Percentiles rank a stretch among this genome's conserved stretches.
Evolutionary conservation across 1,284 basidiomycete genomes (phyloP).

Genomic region (Laetiporus sulphureus): DNA sequence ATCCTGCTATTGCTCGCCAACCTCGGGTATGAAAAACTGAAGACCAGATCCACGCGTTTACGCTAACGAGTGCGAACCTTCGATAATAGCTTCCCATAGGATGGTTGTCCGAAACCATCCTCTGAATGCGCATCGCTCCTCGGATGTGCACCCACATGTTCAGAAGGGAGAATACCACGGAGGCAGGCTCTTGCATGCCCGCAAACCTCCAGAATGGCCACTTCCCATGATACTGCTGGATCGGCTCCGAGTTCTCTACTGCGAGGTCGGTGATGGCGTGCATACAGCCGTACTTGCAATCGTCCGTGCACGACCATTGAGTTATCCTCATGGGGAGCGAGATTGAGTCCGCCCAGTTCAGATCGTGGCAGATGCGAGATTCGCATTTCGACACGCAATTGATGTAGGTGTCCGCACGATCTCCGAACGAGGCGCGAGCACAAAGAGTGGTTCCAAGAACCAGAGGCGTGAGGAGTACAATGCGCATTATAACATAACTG

Average conservation of each 20-base stretch:
- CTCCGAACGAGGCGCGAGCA: slow-evolving; percentile 24
- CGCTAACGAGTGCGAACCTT: slow-evolving; percentile 63
- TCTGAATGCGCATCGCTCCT: slow-evolving; percentile 46
- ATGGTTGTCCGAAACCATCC: slow-evolving; percentile 47
- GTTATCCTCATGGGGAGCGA: slow-evolving; percentile 47
- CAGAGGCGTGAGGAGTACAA: too few species aligned
- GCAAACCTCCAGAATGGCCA: slow-evolving; percentile 89
- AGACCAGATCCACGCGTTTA: slow-evolving; percentile 94
- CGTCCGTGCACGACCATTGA: slow-evolving; percentile 74
- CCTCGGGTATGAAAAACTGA: slow-evolving; percentile 90
- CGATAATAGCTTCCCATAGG: slow-evolving; percentile 71
- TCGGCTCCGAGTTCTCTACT: slow-evolving; percentile 30
- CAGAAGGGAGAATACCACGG: slow-evolving; percentile 81
- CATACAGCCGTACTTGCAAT: slow-evolving; percentile 90
- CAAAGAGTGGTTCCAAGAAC: too few species aligned
- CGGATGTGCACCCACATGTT: slow-evolving; percentile 75
- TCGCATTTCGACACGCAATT: slow-evolving; percentile 22
- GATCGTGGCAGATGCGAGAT: slow-evolving; percentile 14
- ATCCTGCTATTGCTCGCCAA: slow-evolving; percentile 27
- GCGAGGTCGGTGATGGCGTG: slow-evolving; percentile 73
- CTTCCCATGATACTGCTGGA: slow-evolving; percentile 91
- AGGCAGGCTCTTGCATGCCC: slow-evolving; percentile 93
- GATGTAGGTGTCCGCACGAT: slow-evolving; percentile 23
- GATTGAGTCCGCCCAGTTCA: slow-evolving; percentile 19
- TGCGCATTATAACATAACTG: too few species aligned